Base-by-base conservation (phyloP, 257 asterid species). In the Salvia rosmarinus region DNA sequence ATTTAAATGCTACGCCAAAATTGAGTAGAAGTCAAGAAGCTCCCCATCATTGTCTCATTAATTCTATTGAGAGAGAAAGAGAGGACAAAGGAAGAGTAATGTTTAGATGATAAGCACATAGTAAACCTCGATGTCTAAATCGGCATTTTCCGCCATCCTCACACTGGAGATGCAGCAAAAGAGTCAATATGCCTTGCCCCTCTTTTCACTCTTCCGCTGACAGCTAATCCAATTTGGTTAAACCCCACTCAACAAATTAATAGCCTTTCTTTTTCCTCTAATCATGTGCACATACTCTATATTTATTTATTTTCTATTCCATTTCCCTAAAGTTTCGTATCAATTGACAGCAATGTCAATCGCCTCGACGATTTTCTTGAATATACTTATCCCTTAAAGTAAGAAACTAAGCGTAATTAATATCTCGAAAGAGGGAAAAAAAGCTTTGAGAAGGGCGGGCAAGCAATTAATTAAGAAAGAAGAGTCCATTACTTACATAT, bases 101-200 rank as follows among this genome's bases (percentile, higher is more conserved):
- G 68, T 42, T 74, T 70, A 54, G 13, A 78, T 44, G 59, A 69
- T n/a, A 71, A 56, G 62, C 71, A 44, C 79, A 81, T 71, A 57
- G 78, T 67, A 75, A 64, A 79, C 58, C 77, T 75, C 71, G 80
- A 75, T 65, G 62, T 52, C 47, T 6, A 63, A 49, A 62, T 75
- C 60, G 78, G 81, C 84, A 75, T 75, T 81, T 75, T 51, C 10
- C 57, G 3, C 64, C n/a, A 32, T 49, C 58, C 56, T 17, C 23
- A 58, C 21, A 56, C 19, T 6, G 60, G 63, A 54, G 71, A 78
- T 77, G 68, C 78, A 85, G 73, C 73, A 71, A 77, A 80, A 64
- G 80, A 79, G 87, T 82, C 90, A 79, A 88, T 88, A 87, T 85
- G 84, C 95, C 82, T 84, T 85, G 75, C 74, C 86, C 78, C 61